Evolutionary conservation across 768 basidiomycete genomes (phyloP), one percentile per base, ranked within the genome.

Genomic region (Rhizopogon vulgaris): DNA sequence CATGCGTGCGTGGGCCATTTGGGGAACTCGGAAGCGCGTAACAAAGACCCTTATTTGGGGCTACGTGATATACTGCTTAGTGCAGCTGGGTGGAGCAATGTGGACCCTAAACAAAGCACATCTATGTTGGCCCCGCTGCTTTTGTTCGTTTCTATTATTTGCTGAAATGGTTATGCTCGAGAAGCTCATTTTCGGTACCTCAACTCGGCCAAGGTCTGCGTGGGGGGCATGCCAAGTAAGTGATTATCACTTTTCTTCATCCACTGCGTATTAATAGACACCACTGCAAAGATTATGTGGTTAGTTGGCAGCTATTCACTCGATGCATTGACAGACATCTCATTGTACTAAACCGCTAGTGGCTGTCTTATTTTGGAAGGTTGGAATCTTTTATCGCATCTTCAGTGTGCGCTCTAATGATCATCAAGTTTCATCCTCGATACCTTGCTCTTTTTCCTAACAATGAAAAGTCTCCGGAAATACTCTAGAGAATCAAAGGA

Each of bases 1-100:
- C 9, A 34, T 53, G 38, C 39, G 51, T 14, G 52, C 51, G 3
- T 55, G 54, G 51, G 54, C 51, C 28, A 38, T 55, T 24, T 55
- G 53, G 53, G 53, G 41, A 27, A 37, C 52, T 15, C 28, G 24
- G 3, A 15, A 18, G 34, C 10, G 12, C 6, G 28, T 41, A 12
- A 27, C 17, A 2, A 45, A 18, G 12, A 24, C 17, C 25, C 24
- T 55, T 11, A 32, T 38, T 6, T 45, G 34, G 15, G 22, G 36
- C 2, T 55, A 55, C 11, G 15, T 46, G 5, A 5, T 22, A 12
- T 55, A 55, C 28, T 9, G 52, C 12, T 6, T 39, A 0, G 17
- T 43, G 18, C 6, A 28, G 22, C 25, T 55, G 4, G 10, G 3
- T 8, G 14, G 32, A 10, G 37, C 38, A 5, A 34, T 28, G 8